Evolutionary conservation across 2,329 filamentous ascomycete species (phyloP), one percentile per base, ranked within the genome.

Genomic region (Phialophora tarda): DNA sequence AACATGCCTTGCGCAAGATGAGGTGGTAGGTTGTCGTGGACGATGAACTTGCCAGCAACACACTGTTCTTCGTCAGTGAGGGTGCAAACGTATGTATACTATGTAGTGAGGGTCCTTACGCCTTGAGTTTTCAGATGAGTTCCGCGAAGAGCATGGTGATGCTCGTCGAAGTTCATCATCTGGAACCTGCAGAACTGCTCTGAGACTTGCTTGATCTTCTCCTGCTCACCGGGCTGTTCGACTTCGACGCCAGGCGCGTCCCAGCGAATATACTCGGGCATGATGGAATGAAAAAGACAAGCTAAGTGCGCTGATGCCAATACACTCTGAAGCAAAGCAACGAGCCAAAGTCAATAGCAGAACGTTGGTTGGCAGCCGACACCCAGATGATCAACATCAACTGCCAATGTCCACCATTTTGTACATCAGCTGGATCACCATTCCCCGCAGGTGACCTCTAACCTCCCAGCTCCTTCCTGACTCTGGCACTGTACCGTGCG

Each of bases 111-210:
- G 47, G 24, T 12, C 21, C 24, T 53, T 63, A 69, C 67, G 14
- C 68, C 68, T 54, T 70, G 68, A 26, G 68, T 70, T 50, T 70
- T 70, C 34, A 67, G 51, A 41, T 70, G 68, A 62, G 68, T 70
- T 8, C 68, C 68, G 59, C 68, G 54, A 5, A 66, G 63, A 30
- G 61, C 68, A 50, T 70, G 68, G 14, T 64, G 59, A 54, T 70
- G 68, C 48, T 70, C 68, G n/a, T 70, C 67, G 54, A 70, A 70
- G 38, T 70, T 70, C 66, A 69, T 67, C 68, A 70, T 70, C 61
- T 70, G 68, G 51, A 70, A 69, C 23, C 64, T 58, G 38, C 64
- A 67, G 66, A 70, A 70, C 50, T 70, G 68, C 3, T 64, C 66
- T 4, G 68, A 57, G 7, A 69, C 59, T 12, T 56, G 60, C n/a